These are phyloP conservation scores for Scheffersomyces quercinus DNA, from an alignment of 1,139 yeast genomes.

Conservation along the genomic window DNA sequence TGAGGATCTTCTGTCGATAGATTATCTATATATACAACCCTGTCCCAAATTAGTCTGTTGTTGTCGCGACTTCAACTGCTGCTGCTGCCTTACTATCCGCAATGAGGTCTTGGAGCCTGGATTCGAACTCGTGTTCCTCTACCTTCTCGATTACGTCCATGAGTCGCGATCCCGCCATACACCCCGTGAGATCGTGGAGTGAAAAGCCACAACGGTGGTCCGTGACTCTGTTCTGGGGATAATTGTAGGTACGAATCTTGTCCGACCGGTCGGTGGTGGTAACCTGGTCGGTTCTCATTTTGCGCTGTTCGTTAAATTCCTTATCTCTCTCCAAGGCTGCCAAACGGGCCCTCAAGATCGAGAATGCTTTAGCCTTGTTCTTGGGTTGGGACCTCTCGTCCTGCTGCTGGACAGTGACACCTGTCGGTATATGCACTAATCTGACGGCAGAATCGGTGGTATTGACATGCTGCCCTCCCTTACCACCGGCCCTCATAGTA, in stretches of 20 bases:
- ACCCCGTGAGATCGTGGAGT: constrained; percentile 76
- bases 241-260: constrained; percentile 90
- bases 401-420: constrained; percentile 85
- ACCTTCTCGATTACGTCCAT: constrained; percentile 44
- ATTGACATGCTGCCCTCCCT: constrained; percentile 98
- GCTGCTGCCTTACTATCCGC: constrained; percentile 3
- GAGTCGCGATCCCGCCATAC: constrained; percentile 70
- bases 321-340: constrained; percentile 78
- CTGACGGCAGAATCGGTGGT: constrained; percentile 98
- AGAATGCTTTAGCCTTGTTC: constrained; percentile 92
- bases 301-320: constrained; percentile 63
- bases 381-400: constrained; percentile 95
- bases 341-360: constrained; percentile 75
- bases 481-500: constrained; percentile 95
- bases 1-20: not conserved
- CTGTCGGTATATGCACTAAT: constrained; percentile 88
- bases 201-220: constrained; percentile 89
- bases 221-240: constrained; percentile 87
- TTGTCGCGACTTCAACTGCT: not conserved
- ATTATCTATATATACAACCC: not conserved
- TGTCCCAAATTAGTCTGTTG: not conserved
- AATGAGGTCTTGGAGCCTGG: constrained; percentile 20
- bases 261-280: constrained; percentile 88
- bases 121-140: constrained; percentile 23
- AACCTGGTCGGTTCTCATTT: constrained; percentile 78